Percentiles rank a stretch among this genome's conserved stretches.
phyloP scores from a whole-genome alignment of 2,329 filamentous ascomycete genomes.

The Cladophialophora exuberans region DNA sequence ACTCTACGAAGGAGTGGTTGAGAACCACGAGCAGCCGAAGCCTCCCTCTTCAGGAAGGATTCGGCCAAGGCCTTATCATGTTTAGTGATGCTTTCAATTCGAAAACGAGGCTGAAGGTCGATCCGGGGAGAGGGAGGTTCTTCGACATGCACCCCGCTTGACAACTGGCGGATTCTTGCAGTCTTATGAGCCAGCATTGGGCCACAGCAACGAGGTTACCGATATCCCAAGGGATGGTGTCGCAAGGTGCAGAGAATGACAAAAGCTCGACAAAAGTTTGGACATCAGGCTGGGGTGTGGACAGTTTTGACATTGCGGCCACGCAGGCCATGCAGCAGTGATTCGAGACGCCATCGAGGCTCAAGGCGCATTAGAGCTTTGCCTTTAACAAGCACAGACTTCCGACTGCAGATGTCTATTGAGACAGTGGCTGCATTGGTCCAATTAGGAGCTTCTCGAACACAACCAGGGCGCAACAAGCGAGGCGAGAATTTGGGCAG shows the following conservation, averaged over 20 bases:
- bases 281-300: neutral
- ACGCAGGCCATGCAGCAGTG: neutral
- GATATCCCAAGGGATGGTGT: neutral
- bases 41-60: conserved; percentile 12
- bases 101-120: conserved; percentile 15
- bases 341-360: neutral
- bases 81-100: conserved; percentile 13
- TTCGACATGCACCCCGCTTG: conserved; percentile 1
- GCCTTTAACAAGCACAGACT: neutral
- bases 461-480: conserved; percentile 2
- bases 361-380: conserved; percentile 1
- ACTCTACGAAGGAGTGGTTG: conserved; percentile 15
- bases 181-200: conserved; percentile 10
- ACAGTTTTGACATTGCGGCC: neutral
- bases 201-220: neutral
- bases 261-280: conserved; percentile 1
- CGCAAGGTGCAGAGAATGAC: neutral
- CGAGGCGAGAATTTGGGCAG: neutral
- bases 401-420: neutral
- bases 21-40: conserved; percentile 5
- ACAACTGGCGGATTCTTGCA: conserved; percentile 9
- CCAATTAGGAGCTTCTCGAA: neutral
- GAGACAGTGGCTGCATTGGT: conserved; percentile 5
- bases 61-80: conserved; percentile 16
- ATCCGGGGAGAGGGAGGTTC: conserved; percentile 4